Base-by-base conservation (phyloP, 768 basidiomycete genomes). In the Mycena albidolilacea region DNA sequence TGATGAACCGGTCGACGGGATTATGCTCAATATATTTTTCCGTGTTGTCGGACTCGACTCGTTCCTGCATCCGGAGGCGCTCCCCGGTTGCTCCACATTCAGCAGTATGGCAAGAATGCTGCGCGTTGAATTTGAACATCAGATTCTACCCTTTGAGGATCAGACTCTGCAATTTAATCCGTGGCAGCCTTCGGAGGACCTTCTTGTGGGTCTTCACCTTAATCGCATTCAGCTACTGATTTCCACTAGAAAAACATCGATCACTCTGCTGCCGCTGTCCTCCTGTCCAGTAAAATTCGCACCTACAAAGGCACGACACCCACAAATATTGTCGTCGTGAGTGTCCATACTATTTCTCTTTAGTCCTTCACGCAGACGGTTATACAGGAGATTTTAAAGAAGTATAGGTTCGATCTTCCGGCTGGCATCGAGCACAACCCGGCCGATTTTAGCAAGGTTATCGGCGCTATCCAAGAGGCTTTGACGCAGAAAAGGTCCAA, bases 81-180 rank as follows among this genome's bases (percentile, higher is more conserved):
- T 65, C 50, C 7, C 70, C 75, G 8, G 67, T 69, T 8, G 70
- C 60, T 5, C 7, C 58, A 59, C 79, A 80, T 44, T 57, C 43
- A 1, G 68, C 68, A 6, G 41, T n/a, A 5, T 44, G 62, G 52
- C 79, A 80, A 64, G 79, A 75, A 52, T 80, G 78, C 48, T 80
- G 79, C 2, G 72, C 78, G 63, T 79, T 79, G 75, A 78, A 71
- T 8, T 67, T 70, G 52, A 80, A 79, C 35, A 64, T 70, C 35
- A 64, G 10, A 21, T 54, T 23, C 64, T 64, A 17, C 19, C 48
- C 46, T 6, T 9, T 7, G 30, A 37, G 50, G 15, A 37, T n/a
- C 30, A 61, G 17, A 21, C 7, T 12, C 15, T 14, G 41, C 30
- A 61, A 48, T 48, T 69, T 23, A 2, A 23, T 0, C 23, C 70